Evolutionary conservation across 2,329 filamentous ascomycete species (phyloP).

Genomic region (Trichoderma sp.): DNA sequence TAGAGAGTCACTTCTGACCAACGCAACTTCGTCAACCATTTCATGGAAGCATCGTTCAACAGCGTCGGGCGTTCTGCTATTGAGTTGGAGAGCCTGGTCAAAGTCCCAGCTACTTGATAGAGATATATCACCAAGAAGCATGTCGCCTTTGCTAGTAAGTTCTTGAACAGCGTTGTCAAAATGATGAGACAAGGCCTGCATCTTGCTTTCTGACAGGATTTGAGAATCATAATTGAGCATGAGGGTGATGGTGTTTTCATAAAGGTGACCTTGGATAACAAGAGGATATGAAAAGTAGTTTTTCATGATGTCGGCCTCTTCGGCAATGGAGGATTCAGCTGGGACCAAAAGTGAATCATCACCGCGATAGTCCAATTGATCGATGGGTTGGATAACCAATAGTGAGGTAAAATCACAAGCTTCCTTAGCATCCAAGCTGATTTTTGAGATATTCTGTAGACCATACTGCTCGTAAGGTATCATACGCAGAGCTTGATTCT

Average conservation of each 20-base stretch:
- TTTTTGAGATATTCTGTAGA: slow-evolving; percentile 26
- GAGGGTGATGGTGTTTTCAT: not conserved
- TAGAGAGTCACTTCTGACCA: not conserved
- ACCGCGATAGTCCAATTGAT: not conserved
- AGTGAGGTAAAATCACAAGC: slow-evolving; percentile 33
- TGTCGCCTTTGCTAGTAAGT: not conserved
- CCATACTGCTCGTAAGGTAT: slow-evolving; percentile 27
- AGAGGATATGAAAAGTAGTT: slow-evolving; percentile 20
- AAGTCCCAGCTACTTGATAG: not conserved
- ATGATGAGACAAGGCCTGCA: slow-evolving; percentile 3
- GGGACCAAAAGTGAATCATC: not conserved
- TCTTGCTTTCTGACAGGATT: not conserved
- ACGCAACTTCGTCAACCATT: slow-evolving; percentile 2
- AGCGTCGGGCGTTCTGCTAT: not conserved
- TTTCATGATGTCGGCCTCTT: not conserved
- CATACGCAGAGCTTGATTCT: not conserved
- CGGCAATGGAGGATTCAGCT: not conserved
- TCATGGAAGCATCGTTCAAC: slow-evolving; percentile 13
- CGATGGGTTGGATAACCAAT: slow-evolving; percentile 31
- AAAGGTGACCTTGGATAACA: slow-evolving; percentile 8
- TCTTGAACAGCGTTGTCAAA: slow-evolving; percentile 6
- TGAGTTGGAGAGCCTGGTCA: not conserved
- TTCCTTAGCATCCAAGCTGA: slow-evolving; percentile 23
- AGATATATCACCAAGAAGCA: not conserved
- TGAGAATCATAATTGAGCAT: slow-evolving; percentile 3